Base-by-base conservation (phyloP, 116 monocot species). In the Trichopus zeylanicus region DNA sequence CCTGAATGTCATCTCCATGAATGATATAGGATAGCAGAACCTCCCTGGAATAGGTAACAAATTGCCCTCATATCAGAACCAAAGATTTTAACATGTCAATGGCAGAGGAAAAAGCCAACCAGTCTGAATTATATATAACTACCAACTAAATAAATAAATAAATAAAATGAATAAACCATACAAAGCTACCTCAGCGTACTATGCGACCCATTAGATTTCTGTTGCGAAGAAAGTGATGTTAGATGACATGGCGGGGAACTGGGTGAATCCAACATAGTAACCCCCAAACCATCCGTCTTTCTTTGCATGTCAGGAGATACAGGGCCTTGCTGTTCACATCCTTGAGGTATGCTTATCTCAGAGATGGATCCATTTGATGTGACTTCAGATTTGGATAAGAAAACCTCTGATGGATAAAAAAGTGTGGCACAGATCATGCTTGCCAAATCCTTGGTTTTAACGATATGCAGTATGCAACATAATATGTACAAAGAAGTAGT, bases 401-500 rank as follows among this genome's bases (percentile, higher is more conserved):
- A 85, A 34, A 29, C 59, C 27, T 88, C 75, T 8, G 64, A 65
- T 23, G 65, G 59, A 69, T 59, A 88, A 57, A 98, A 91, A 51
- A 98, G 80, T 29, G 85, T 74, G 39, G 92, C 79, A 51, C 80
- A 87, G 62, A 98, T 74, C 49, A 51, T 73, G 53, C 77, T 81
- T 23, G 92, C 84, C 65, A 98, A 46, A 55, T 98, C 98, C 58
- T 85, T 91, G 48, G 75, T 85, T 75, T 98, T 98, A 60, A 91
- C 91, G 59, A 85, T 88, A 39, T 71, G 92, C 29, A 98, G 71
- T 68, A 98, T 88, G 85, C 98, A 88, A 25, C 82, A 98, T 54
- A 98, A 79, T 29, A 98, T 64, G 71, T 85, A 88, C 35, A 91
- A 80, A 26, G 88, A 82, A 15, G 98, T 85, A 51, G 66, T 68